These are phyloP conservation scores for Yarrowia porcina DNA, from an alignment of 805 yeast genomes.

Conservation along the genomic window DNA sequence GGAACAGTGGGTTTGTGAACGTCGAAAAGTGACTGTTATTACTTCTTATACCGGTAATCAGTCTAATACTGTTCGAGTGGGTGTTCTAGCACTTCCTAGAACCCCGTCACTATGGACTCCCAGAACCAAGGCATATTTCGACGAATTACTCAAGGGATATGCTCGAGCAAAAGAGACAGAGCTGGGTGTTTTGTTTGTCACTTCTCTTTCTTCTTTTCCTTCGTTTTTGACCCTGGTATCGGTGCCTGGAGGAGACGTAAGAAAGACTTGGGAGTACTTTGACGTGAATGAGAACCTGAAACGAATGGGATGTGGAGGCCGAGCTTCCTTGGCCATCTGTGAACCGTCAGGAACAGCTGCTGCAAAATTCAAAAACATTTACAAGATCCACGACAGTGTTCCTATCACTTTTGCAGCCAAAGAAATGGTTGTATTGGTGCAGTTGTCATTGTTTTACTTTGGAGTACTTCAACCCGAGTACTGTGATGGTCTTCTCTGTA, in stretches of 20 bases:
- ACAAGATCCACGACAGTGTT: constrained; percentile 49
- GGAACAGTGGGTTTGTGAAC: constrained; percentile 87
- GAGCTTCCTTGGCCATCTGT: constrained; percentile 71
- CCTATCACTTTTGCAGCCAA: constrained; percentile 63
- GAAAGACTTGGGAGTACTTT: constrained; percentile 55
- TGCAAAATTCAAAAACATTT: constrained; percentile 76
- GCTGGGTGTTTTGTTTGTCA: constrained; percentile 65
- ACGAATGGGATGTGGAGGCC: constrained; percentile 76
- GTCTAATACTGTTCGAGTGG: constrained; percentile 59
- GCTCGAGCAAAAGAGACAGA: constrained; percentile 65
- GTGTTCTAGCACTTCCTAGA: constrained; percentile 52
- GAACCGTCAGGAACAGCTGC: constrained; percentile 72
- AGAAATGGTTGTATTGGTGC: constrained; percentile 72
- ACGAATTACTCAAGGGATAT: constrained; percentile 61
- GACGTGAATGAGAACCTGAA: constrained; percentile 73
- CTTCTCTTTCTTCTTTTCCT: constrained; percentile 78
- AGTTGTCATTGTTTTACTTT: constrained; percentile 73
- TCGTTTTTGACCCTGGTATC: constrained; percentile 69
- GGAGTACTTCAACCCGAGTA: constrained; percentile 62
- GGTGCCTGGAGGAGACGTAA: constrained; percentile 44
- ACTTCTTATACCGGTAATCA: constrained; percentile 84
- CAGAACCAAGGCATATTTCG: constrained; percentile 56
- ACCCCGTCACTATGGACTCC: constrained; percentile 50
- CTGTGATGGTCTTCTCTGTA: constrained; percentile 84
- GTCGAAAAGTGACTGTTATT: constrained; percentile 64